Base-by-base conservation (phyloP, 2,329 filamentous ascomycete species). In the Colletotrichum spinosum region DNA sequence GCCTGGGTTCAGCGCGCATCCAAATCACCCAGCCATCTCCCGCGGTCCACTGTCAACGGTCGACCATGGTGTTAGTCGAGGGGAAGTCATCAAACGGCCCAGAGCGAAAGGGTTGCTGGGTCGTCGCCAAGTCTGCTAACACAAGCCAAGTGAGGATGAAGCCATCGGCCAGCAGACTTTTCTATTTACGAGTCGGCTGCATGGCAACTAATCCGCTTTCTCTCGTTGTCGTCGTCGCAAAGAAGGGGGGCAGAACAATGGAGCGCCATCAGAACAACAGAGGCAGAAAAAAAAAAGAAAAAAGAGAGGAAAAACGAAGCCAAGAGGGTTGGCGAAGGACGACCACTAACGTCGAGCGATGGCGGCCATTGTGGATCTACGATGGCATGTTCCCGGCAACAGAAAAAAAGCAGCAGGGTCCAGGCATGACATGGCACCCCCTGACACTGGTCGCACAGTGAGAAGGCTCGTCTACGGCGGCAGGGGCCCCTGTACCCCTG, bases 1-100 rank as follows among this genome's bases (percentile, higher is more conserved):
- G 52, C 55, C 46, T 41, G 62, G 58, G 49, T 53, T 48, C 58
- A 62, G 58, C 62, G 62, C 62, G 48, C 60, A 65, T 65, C 62
- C 51, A 65, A 65, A 65, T 65, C 62, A 65, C 52, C 58, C 62
- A 44, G 62, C 58, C 62, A 65, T 65, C 62, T 65, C 52, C 12
- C 42, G 37, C 13, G 62, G 51, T 45, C 62, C 62, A 65, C 58
- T 33, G 17, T 10, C 45, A 35, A 15, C 9, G 13, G 25, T 53
- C 25, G 35, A 17, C 17, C 42, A 45, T 17, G 38, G 17, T 55
- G 45, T 48, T 54, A 42, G 37, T 54, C 41, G 48, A 25, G 25
- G 34, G 46, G 37, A 46, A 12, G 34, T 58, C 46, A 35, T 58
- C 52, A 65, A 65, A 51, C 41, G 33, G 50, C 2, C 48, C 34